Base-by-base conservation (phyloP, 306 rosid genomes). In the Citrullus mucosospermus region DNA sequence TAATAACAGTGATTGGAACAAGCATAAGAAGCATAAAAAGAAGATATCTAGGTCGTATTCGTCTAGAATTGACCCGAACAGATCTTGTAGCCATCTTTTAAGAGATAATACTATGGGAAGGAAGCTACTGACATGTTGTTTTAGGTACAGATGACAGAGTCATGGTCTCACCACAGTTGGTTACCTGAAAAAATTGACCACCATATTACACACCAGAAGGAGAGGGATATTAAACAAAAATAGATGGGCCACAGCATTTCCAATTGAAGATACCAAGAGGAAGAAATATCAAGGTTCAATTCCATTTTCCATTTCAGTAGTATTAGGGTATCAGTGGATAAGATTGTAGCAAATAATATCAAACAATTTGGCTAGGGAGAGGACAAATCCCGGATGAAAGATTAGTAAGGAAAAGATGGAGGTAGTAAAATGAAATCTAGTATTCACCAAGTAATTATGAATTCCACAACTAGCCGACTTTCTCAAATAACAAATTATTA, bases 1-100 rank as follows among this genome's bases (percentile, higher is more conserved):
- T 91, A 75, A 88, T n/a, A 28, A 87, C 58, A 83, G 78, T 87
- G 58, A 86, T 73, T 13, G 92, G 86, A 50, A 85, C 81, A 70
- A 91, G 41, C 46, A 87, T 82, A 63, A 87, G 53, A 38, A 86
- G 77, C 22, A 87, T 77, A 79, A 80, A 41, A 63, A 30, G 78
- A 41, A 83, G 83, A 86, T 91, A 84, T 83, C 48, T 83, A 4
- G 84, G 89, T 14, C 78, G 81, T 62, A 73, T 77, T 59, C 62
- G 86, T 80, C 82, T 84, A 44, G 89, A 77, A 84, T 51, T 51
- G 59, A 53, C 80, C 79, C 84, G 90, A 25, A 44, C 58, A 48
- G 85, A 71, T 76, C 83, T 83, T 7, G 71, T 28, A 59, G 85
- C 91, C 92, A 86, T 84, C 63, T 54, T 84, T 72, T 82, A 82